Percentiles rank a stretch among this genome's conserved stretches.
Evolutionary conservation across 768 basidiomycete species (phyloP).

Genomic region (Leucocoprinus birnbaumii): DNA sequence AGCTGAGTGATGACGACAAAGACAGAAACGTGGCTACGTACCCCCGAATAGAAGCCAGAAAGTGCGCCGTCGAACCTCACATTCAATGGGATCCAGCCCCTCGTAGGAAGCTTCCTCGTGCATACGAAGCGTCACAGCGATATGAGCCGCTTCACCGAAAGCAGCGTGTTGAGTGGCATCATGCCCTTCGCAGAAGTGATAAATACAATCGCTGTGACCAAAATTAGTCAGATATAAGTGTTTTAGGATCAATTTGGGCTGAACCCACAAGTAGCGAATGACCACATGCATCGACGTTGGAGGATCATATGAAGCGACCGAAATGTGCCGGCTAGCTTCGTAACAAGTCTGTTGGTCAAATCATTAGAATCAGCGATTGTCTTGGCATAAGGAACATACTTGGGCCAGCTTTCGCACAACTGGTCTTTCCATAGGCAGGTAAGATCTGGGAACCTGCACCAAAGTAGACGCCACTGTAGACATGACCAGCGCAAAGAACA

Average conservation of each 20-base stretch:
- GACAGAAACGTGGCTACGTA: constrained; percentile 27
- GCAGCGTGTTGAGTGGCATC: constrained; percentile 86
- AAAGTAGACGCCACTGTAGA: constrained; percentile 85
- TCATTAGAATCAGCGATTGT: constrained; percentile 4
- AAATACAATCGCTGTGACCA: constrained; percentile 64
- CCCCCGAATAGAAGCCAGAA: constrained; percentile 93
- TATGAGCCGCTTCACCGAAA: constrained; percentile 84
- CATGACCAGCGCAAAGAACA: constrained; percentile 91
- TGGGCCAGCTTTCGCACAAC: constrained; percentile 83
- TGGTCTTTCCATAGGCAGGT: constrained; percentile 82
- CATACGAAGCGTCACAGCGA: constrained; percentile 79
- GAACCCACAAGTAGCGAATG: constrained; percentile 77
- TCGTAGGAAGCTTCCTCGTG: constrained; percentile 86
- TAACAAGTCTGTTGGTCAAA: constrained; percentile 54
- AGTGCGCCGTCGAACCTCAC: constrained; percentile 78
- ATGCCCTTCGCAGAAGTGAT: constrained; percentile 87
- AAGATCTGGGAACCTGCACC: constrained; percentile 85
- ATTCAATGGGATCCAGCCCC: constrained; percentile 82
- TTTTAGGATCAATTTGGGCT: constrained; percentile 24
- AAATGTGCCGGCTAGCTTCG: constrained; percentile 79
- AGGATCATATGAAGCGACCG: constrained; percentile 79
- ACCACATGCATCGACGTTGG: constrained; percentile 83
- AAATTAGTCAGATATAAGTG: constrained; percentile 12
- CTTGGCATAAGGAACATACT: constrained; percentile 24
- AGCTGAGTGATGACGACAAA: not conserved